Evolutionary conservation across 2,329 filamentous ascomycete species (phyloP).

Genomic region (Aspergillus clavatus): DNA sequence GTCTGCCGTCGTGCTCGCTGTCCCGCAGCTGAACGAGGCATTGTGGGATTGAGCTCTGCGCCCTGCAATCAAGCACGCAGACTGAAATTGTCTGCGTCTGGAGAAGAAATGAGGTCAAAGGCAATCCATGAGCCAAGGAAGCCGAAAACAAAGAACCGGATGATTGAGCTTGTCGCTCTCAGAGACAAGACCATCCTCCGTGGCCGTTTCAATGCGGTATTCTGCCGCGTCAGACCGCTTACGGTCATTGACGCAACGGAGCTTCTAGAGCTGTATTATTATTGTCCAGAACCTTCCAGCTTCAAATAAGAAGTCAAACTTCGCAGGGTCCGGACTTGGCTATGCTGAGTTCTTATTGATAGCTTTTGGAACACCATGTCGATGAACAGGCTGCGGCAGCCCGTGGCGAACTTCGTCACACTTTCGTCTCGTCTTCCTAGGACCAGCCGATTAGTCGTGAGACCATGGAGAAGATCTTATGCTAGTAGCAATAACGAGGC

Average conservation of each 20-base stretch:
- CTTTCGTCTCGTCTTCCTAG: slow-evolving; percentile 20
- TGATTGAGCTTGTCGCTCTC: not conserved
- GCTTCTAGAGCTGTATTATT: slow-evolving; percentile 14
- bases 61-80: not conserved
- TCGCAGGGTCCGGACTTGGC: slow-evolving; percentile 3
- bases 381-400: slow-evolving; percentile 22
- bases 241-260: slow-evolving; percentile 23
- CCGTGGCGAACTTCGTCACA: slow-evolving; percentile 17
- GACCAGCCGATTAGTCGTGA: slow-evolving; percentile 15
- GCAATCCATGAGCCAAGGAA: not conserved
- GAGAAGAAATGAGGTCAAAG: not conserved
- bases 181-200: slow-evolving; percentile 10
- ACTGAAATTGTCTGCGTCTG: not conserved
- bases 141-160: not conserved
- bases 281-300: not conserved
- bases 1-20: slow-evolving; percentile 35
- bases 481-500: slow-evolving; percentile 21
- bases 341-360: not conserved
- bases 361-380: slow-evolving; percentile 22
- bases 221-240: slow-evolving; percentile 33
- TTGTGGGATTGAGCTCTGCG: slow-evolving; percentile 11
- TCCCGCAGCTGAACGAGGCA: slow-evolving; percentile 27
- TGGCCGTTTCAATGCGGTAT: slow-evolving; percentile 24
- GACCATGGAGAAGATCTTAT: slow-evolving; percentile 26
- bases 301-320: not conserved